A percentile compares a stretch with the other conserved stretches of the same genome.
phyloP scores from a whole-genome alignment of 2,329 filamentous ascomycete species.

The Dactylellina leptospora region DNA sequence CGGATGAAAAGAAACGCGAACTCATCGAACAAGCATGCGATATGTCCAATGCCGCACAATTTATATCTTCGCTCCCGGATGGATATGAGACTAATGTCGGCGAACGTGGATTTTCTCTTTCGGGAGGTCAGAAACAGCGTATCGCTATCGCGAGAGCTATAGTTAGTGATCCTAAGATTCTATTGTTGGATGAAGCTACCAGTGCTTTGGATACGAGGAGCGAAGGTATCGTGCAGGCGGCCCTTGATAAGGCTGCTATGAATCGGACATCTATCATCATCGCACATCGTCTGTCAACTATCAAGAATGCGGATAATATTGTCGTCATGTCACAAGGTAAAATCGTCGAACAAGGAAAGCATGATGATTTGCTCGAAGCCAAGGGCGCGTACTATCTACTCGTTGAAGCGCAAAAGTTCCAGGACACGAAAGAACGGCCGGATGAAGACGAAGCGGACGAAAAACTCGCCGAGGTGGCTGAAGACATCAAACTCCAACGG shows the following conservation, averaged over 20 bases:
- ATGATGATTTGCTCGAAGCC: conserved; percentile 77
- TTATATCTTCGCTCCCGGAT: conserved; percentile 81
- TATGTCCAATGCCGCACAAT: conserved; percentile 94
- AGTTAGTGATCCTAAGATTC: conserved; percentile 66
- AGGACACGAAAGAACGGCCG: conserved; percentile 67
- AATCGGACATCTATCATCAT: conserved; percentile 96
- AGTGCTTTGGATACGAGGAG: conserved; percentile 93
- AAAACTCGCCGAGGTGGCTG: conserved; percentile 62
- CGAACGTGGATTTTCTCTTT: conserved; percentile 89
- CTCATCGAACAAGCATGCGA: conserved; percentile 82
- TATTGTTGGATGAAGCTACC: conserved; percentile 94
- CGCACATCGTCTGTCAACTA: conserved; percentile 92
- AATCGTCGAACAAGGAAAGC: conserved; percentile 93
- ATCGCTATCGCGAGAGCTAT: conserved; percentile 66
- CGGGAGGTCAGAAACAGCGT: conserved; percentile 94
- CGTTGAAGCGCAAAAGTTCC: conserved; percentile 87
- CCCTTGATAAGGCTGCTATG: conserved; percentile 82
- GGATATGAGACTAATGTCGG: conserved; percentile 95
- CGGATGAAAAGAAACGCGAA: conserved; percentile 73
- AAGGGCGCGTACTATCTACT: conserved; percentile 81
- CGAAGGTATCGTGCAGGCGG: conserved; percentile 91
- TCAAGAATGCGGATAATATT: conserved; percentile 93
- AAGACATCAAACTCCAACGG: conserved; percentile 60
- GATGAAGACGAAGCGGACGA: conserved; percentile 67
- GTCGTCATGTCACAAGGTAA: conserved; percentile 85